phyloP scores from a whole-genome alignment of 192 early-diverging fungal genomes.

The Entomortierella chlamydospora region DNA sequence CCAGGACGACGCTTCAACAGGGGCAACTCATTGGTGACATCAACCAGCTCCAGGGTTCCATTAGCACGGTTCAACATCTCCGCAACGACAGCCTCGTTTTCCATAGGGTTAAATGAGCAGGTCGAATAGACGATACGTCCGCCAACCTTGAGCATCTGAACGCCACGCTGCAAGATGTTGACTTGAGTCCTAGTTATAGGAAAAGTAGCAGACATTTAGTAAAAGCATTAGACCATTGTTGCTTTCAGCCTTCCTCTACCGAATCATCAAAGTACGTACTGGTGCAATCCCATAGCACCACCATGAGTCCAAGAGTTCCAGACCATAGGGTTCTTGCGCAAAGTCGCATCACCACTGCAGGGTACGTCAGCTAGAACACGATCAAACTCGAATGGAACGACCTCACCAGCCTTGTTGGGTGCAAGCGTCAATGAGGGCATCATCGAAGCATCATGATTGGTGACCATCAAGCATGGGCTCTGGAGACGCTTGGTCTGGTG shows the following conservation, averaged over 20 bases:
- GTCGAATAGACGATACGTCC: conserved; percentile 98
- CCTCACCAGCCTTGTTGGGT: conserved; percentile 42
- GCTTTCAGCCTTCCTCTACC: too few species aligned
- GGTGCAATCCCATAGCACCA: conserved; percentile 84
- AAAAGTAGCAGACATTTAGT: neutral
- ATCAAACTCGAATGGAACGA: conserved; percentile 86
- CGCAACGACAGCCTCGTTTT: conserved; percentile 97
- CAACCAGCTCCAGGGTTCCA: conserved; percentile 84
- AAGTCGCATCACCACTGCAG: conserved; percentile 97
- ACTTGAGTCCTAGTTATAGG: conserved; percentile 72
- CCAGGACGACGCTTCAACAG: conserved; percentile 86
- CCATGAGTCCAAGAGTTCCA: conserved; percentile 90
- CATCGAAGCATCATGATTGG: conserved; percentile 92
- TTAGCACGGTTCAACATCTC: conserved; percentile 74
- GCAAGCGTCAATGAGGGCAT: conserved; percentile 39
- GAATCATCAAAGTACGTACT: too few species aligned
- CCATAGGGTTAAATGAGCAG: conserved; percentile 97
- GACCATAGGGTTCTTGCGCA: conserved; percentile 94
- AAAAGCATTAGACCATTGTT: too few species aligned
- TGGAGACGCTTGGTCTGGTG: conserved; percentile 95
- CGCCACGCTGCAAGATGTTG: conserved; percentile 88
- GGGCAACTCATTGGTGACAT: conserved; percentile 86
- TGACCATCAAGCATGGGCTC: conserved; percentile 93
- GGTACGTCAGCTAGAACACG: conserved; percentile 97
- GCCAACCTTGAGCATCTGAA: conserved; percentile 88